Base-by-base conservation (phyloP, 169 alveolate genomes). In the Condylostoma magnum region DNA sequence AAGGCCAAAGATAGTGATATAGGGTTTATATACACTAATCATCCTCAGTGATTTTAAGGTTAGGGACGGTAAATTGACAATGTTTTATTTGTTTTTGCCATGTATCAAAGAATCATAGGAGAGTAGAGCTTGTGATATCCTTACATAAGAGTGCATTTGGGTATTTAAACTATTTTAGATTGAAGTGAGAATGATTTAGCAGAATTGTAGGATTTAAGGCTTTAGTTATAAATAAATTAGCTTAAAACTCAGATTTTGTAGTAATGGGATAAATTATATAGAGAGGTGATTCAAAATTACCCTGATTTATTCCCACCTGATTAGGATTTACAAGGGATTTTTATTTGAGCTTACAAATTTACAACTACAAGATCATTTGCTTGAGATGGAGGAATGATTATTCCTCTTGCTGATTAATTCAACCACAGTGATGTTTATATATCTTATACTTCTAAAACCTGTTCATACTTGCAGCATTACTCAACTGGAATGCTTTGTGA, bases 61-160 rank as follows among this genome's bases (percentile, higher is more conserved):
- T 46, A 52, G 0, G 47, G 44, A 25, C 33, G 46, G 20, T 50
- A 66, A 10, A 54, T 43, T 25, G 76, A 56, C 2, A 46, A 36
- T 36, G 33, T 48, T 10, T 51, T 75, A 20, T 34, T 69, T 20
- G 60, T 66, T 1, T 75, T 41, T 55, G 53, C 66, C 22, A 65
- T 75, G 76, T 27, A 55, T n/a, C 85, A 82, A 41, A 63, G 48
- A 30, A 10, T 41, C 15, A 77, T 71, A 57, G 79, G 78, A 2
- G 82, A 76, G 18, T 51, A 77, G 12, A 31, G 77, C 3, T 60
- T 50, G 50, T 82, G 70, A 57, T 43, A 41, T 36, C 89, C 84
- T 25, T 82, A 75, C 37, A 53, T 82, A 4, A 63, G 73, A n/a
- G 56, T 77, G 10, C 30, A 69, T 22, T 80, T 71, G 20, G 68